Evolutionary conservation across 2,329 filamentous ascomycete species (phyloP).

Genomic region (Ambrosiella xylebori): DNA sequence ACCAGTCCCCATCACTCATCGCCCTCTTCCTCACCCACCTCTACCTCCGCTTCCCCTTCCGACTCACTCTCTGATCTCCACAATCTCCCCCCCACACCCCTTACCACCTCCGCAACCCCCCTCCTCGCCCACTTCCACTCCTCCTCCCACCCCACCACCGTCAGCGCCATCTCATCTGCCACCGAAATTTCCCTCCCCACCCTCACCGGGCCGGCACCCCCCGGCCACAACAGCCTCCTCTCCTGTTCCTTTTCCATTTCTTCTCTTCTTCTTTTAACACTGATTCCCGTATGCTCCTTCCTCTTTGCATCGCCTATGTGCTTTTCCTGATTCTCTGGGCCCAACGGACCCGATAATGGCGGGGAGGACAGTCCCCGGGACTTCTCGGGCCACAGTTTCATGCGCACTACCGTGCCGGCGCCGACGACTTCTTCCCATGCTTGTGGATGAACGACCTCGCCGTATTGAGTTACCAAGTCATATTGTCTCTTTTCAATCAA

Average conservation of each 20-base stretch:
- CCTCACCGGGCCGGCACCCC: not conserved
- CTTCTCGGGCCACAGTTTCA: not conserved
- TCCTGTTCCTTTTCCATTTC: not conserved
- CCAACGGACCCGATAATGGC: not conserved
- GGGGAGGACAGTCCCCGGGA: not conserved
- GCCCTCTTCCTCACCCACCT: not conserved
- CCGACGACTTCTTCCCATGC: not conserved
- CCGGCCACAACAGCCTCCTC: not conserved
- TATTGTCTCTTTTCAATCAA: not conserved
- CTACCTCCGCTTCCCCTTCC: not conserved
- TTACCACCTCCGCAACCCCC: not conserved
- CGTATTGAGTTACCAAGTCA: slow-evolving; percentile 2
- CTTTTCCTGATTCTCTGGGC: not conserved
- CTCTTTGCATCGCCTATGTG: not conserved
- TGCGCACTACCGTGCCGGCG: not conserved
- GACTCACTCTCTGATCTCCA: not conserved
- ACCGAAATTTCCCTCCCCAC: not conserved
- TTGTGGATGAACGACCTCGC: not conserved
- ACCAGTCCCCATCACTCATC: too few relatives aligned
- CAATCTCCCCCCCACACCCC: not conserved
- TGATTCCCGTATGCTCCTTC: not conserved
- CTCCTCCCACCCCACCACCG: not conserved
- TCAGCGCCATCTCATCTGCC: not conserved
- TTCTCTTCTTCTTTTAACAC: not conserved
- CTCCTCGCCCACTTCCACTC: not conserved